Percentiles rank a stretch among this genome's conserved stretches.
Evolutionary conservation across 1,284 basidiomycete species (phyloP).

Genomic region (Fomitopsis palustris): DNA sequence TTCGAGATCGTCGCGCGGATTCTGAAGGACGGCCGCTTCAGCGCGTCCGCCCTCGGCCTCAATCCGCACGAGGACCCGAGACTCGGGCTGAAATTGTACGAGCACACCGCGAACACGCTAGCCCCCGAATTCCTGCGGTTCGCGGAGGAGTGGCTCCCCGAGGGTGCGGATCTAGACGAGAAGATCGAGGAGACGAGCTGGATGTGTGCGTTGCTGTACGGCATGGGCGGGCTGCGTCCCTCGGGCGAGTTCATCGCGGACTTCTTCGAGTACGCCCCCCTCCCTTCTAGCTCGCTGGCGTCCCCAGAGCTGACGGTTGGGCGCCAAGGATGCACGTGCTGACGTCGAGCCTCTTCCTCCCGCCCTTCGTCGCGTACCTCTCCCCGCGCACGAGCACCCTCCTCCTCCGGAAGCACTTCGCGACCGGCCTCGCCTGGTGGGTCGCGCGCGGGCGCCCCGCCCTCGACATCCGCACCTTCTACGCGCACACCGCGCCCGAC

Average conservation of each 20-base stretch:
- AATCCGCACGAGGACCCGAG: slow-evolving; percentile 26
- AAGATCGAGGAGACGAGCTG: slow-evolving; percentile 45
- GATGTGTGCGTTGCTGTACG: slow-evolving; percentile 38
- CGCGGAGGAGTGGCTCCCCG: slow-evolving; percentile 47
- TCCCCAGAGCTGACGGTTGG: too few relatives aligned
- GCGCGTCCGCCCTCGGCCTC: slow-evolving; percentile 38
- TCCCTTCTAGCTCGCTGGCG: too few relatives aligned
- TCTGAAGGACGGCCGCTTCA: slow-evolving; percentile 32
- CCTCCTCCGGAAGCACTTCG: slow-evolving; percentile 37
- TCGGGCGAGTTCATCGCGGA: slow-evolving; percentile 37
- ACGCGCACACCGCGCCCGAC: slow-evolving; percentile 15
- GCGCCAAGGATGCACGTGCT: slow-evolving; percentile 39
- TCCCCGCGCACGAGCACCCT: slow-evolving; percentile 25
- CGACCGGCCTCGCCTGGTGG: slow-evolving; percentile 33
- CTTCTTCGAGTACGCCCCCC: slow-evolving; percentile 34
- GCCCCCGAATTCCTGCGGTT: slow-evolving; percentile 39
- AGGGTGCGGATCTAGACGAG: slow-evolving; percentile 30
- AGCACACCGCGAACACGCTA: slow-evolving; percentile 21
- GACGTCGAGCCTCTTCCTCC: slow-evolving; percentile 42
- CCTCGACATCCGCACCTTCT: slow-evolving; percentile 37
- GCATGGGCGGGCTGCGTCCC: slow-evolving; percentile 34
- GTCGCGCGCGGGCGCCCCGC: slow-evolving; percentile 33
- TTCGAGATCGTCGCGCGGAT: slow-evolving; percentile 38
- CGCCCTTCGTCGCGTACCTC: slow-evolving; percentile 27
- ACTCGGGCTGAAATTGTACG: slow-evolving; percentile 22